Conservation (phyloP, 164 flowering plant species). For the Cinnamomum chago region DNA sequence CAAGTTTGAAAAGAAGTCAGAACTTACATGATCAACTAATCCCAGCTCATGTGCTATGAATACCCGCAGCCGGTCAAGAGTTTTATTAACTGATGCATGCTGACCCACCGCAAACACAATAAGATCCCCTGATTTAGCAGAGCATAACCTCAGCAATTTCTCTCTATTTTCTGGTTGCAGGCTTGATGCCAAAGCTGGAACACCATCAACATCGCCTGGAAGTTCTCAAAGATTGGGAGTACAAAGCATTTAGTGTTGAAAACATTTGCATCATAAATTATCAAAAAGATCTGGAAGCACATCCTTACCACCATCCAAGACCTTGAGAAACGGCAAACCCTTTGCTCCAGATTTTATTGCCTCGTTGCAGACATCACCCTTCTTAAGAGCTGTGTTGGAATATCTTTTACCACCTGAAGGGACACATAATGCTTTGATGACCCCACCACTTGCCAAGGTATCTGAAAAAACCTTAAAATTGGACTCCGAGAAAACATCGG, state of each 20-base stretch:
- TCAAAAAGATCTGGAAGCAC: background rate
- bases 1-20: background rate
- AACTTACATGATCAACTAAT: constrained; percentile 74
- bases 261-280: background rate
- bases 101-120: constrained; percentile 84
- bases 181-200: constrained; percentile 70
- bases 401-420: constrained; percentile 71
- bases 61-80: constrained; percentile 72
- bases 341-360: constrained; percentile 88
- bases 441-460: constrained; percentile 59
- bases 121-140: constrained; percentile 77
- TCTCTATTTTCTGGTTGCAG: constrained; percentile 44
- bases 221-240: background rate
- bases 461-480: constrained; percentile 84
- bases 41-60: constrained; percentile 63
- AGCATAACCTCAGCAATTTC: constrained; percentile 43
- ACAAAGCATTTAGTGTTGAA: background rate
- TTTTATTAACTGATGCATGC: constrained; percentile 63
- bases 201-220: constrained; percentile 71
- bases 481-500: constrained; percentile 54
- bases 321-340: constrained; percentile 93
- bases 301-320: constrained; percentile 57
- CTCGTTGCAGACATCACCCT: constrained; percentile 80
- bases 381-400: constrained; percentile 84
- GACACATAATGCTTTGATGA: constrained; percentile 71